phyloP scores from a whole-genome alignment of 2,329 filamentous ascomycete genomes.

The Phyllosticta citribraziliensis region DNA sequence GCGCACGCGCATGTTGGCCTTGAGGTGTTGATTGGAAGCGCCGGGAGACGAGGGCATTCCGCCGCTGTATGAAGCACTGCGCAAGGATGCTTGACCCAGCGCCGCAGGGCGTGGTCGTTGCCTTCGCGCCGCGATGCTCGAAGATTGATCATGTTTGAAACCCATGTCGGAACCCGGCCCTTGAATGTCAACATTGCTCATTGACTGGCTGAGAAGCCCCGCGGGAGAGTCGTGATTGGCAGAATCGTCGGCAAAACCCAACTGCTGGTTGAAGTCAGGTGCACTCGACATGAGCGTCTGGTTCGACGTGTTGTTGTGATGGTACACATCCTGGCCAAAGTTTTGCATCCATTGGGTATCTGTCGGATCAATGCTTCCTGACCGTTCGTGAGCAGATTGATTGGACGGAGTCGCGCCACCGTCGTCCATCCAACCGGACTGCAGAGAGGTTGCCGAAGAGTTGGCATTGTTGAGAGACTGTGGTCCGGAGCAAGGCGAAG shows the following conservation, averaged over 20 bases:
- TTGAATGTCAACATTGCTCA: conserved; percentile 29
- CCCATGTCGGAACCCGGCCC: conserved; percentile 18
- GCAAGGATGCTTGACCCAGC: conserved; percentile 28
- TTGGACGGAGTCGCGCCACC: conserved; percentile 12
- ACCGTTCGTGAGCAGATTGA: conserved; percentile 12
- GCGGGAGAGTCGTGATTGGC: conserved; percentile 27
- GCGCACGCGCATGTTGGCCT: conserved; percentile 31
- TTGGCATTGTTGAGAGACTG: conserved; percentile 23
- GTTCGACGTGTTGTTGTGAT: conserved; percentile 26
- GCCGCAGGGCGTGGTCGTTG: conserved; percentile 31
- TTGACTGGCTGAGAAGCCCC: conserved; percentile 28
- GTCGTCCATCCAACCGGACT: conserved; percentile 28
- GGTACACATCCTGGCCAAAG: conserved; percentile 23
- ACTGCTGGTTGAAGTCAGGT: conserved; percentile 23
- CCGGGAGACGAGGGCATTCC: conserved; percentile 31
- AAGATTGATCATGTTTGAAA: conserved; percentile 29
- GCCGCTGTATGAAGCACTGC: conserved; percentile 34
- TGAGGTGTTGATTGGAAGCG: conserved; percentile 12
- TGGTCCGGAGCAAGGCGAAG: conserved; percentile 26
- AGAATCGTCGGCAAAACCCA: conserved; percentile 22
- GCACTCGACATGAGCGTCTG: conserved; percentile 24
- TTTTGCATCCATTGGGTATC: conserved; percentile 12
- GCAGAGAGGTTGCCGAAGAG: conserved; percentile 26
- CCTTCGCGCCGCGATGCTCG: conserved; percentile 32
- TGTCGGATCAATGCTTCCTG: background rate